These are phyloP conservation scores for Rhododendron vialii DNA, from an alignment of 148 eudicot genomes.

Conservation along the genomic window DNA sequence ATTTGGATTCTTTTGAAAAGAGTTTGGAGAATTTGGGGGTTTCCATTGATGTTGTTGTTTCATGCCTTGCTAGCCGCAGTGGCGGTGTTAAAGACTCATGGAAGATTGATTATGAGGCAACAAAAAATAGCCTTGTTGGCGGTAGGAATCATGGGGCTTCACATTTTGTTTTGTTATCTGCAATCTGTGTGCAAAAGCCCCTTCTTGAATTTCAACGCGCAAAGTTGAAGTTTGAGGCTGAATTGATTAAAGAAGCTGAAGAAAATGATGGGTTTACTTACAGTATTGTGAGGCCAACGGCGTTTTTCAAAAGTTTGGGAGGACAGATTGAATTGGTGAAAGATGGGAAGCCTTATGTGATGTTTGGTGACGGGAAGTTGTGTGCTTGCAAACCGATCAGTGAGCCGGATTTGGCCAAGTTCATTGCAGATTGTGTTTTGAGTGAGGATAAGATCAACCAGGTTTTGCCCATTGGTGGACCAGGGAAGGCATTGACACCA, in stretches of 20 bases:
- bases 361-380: conserved; percentile 96
- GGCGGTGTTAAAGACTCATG: conserved; percentile 88
- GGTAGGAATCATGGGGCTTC: conserved; percentile 70
- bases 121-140: conserved; percentile 72
- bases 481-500: conserved; percentile 86
- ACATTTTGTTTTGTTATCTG: conserved; percentile 84
- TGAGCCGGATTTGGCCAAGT: conserved; percentile 77
- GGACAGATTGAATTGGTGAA: conserved; percentile 92
- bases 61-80: conserved; percentile 81
- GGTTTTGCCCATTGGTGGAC: conserved; percentile 88
- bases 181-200: conserved; percentile 95
- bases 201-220: conserved; percentile 89
- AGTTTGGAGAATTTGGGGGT: conserved; percentile 56
- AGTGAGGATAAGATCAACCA: conserved; percentile 55
- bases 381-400: conserved; percentile 98
- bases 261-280: conserved; percentile 50
- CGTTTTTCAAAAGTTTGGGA: conserved; percentile 97
- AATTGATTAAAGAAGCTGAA: conserved; percentile 62
- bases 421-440: conserved; percentile 77
- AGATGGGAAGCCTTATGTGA: conserved; percentile 93
- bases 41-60: conserved; percentile 81
- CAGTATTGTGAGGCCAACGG: conserved; percentile 92
- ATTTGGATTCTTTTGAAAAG: conserved; percentile 46
- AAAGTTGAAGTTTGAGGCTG: conserved; percentile 84
- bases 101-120: conserved; percentile 86